These are phyloP conservation scores for Malassezia pachydermatis DNA, from an alignment of 1,284 basidiomycete genomes.

Conservation along the genomic window DNA sequence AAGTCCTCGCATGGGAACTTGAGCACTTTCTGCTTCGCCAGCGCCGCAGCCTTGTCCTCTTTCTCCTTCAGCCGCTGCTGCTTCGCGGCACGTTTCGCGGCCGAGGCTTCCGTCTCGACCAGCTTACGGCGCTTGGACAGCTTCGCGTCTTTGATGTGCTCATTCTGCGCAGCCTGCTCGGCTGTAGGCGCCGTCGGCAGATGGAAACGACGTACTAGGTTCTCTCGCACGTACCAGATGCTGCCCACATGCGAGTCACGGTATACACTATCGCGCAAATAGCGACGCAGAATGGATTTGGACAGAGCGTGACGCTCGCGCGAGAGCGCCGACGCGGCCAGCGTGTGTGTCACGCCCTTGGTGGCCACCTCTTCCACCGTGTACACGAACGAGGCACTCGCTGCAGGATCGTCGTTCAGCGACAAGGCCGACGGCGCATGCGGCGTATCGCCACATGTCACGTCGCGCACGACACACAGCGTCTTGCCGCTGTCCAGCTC, in stretches of 20 bases:
- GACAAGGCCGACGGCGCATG: constrained; percentile 51
- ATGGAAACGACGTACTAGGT: constrained; percentile 69
- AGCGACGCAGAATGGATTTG: constrained; percentile 87
- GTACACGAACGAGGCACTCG: constrained; percentile 61
- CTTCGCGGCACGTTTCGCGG: constrained; percentile 51
- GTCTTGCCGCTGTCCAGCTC: constrained; percentile 50
- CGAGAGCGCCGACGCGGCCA: constrained; percentile 61
- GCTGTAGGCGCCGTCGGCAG: constrained; percentile 72
- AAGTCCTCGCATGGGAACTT: constrained; percentile 58
- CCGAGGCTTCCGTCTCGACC: constrained; percentile 70
- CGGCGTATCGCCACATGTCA: constrained; percentile 16
- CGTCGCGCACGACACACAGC: constrained; percentile 10
- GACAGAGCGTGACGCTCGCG: constrained; percentile 90
- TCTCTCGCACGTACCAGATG: constrained; percentile 83
- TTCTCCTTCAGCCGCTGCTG: constrained; percentile 57
- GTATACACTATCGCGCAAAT: constrained; percentile 83
- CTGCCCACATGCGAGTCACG: constrained; percentile 81
- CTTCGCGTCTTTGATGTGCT: constrained; percentile 63
- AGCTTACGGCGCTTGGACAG: constrained; percentile 54
- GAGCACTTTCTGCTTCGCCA: constrained; percentile 56
- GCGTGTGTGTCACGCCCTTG: constrained; percentile 64
- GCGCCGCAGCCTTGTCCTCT: constrained; percentile 16
- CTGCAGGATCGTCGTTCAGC: not conserved
- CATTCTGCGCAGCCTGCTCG: constrained; percentile 66
- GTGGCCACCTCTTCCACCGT: constrained; percentile 55